Base-by-base conservation (phyloP, 805 yeast genomes). In the Metschnikowia borealis region DNA sequence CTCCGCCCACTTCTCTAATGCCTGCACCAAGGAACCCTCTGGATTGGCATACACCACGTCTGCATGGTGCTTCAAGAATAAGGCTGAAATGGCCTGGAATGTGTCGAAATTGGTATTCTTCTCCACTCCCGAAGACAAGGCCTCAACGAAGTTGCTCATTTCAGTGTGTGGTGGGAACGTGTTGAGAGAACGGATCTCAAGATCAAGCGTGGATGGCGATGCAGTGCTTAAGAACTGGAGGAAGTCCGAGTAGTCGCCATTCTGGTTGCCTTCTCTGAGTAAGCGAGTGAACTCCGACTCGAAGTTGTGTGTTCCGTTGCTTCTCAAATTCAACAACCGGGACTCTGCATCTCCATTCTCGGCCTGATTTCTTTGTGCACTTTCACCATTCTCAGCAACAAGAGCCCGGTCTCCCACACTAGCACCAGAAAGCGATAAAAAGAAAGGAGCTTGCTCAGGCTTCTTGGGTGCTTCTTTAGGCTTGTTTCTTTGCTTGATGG, bases 381-480 rank as follows among this genome's bases (percentile, higher is more conserved):
- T 50, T 7, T 38, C 48, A 13, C 55, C 68, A 2, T 65, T 64
- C 56, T 78, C 82, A 4, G 77, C 78, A 39, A 68, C 79, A 42
- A 70, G 64, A 0, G 90, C 89, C 29, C 81, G 79, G 61, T 85
- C 89, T 51, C 90, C 91, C 48, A 84, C 85, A n/a, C 74, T 74
- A 47, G 77, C 81, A 31, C 89, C 89, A 4, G 80, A 63, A 18
- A 85, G 70, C 42, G 82, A 79, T 52, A 94, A 72, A 74, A 95
- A 95, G 67, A 95, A 94, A 14, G 85, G 84, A 0, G 88, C 82
- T 53, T 82, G 78, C 56, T 86, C 87, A 1, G 96, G 89, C 56
- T 84, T 87, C 73, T 87, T 88, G 33, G 94, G 87, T 0, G 92
- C 86, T 64, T 89, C 97, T 46, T 74, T 83, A 20, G 99, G 97